Conservation (phyloP, 257 asterid genomes). For the Rubia yunnanensis region DNA sequence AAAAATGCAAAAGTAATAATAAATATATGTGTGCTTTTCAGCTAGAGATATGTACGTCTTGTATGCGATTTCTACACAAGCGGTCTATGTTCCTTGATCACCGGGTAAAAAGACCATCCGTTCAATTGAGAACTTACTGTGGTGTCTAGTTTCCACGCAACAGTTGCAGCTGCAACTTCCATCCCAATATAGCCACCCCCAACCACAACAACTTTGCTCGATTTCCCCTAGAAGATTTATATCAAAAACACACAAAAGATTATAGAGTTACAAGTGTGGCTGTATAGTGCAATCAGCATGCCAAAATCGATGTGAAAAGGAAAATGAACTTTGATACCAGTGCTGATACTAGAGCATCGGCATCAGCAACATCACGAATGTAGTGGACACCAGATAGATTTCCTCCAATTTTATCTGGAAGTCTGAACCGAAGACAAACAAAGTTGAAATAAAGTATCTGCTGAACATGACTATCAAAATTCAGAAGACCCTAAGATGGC, state of each 20-base stretch:
- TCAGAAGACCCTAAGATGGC: not conserved
- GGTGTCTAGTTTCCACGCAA: conserved; percentile 91
- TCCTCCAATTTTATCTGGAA: conserved; percentile 95
- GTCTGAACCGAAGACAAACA: conserved; percentile 33
- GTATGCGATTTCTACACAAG: not conserved
- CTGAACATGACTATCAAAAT: not conserved
- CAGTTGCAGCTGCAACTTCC: conserved; percentile 99
- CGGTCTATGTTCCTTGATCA: not conserved
- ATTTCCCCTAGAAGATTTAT: conserved; percentile 46
- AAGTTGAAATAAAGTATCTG: not conserved
- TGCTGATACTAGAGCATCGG: conserved; percentile 73
- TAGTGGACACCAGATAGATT: conserved; percentile 83
- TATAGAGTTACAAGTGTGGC: not conserved
- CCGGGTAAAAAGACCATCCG: not conserved
- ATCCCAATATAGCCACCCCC: conserved; percentile 99
- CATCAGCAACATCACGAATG: conserved; percentile 92
- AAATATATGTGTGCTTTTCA: not conserved
- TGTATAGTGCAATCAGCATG: not conserved
- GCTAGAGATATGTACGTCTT: not conserved
- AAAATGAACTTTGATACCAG: conserved; percentile 34
- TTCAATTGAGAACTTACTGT: conserved; percentile 45
- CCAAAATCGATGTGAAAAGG: not conserved
- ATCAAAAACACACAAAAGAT: not conserved
- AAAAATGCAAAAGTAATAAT: not conserved
- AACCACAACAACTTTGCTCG: conserved; percentile 72